These are phyloP conservation scores for Phytophthora quininea DNA, from an alignment of 352 stramenopile genomes.

Conservation along the genomic window DNA sequence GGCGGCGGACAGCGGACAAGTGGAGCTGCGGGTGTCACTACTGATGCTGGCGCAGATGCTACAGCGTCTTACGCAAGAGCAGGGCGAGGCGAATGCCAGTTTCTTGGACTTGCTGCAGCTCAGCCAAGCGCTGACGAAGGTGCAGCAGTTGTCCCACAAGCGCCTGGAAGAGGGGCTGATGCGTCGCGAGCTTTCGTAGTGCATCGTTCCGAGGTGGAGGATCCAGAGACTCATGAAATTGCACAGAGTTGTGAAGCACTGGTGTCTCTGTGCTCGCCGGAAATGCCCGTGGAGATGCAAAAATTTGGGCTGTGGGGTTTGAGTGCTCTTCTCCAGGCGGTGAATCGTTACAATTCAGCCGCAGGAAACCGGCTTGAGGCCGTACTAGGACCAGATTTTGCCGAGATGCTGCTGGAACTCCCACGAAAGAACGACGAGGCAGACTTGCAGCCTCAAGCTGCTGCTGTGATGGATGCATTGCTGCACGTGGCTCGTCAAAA, in stretches of 20 bases:
- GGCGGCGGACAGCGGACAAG: conserved; percentile 15
- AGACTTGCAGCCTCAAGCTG: conserved; percentile 52
- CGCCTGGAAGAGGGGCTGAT: conserved; percentile 20
- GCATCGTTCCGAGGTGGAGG: conserved; percentile 17
- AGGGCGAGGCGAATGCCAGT: conserved; percentile 34
- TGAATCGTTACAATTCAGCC: conserved; percentile 28
- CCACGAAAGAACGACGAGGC: conserved; percentile 31
- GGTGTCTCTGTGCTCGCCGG: conserved; percentile 52
- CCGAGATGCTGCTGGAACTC: conserved; percentile 44
- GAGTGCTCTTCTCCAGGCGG: conserved; percentile 36
- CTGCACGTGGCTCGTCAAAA: conserved; percentile 52
- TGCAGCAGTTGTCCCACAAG: conserved; percentile 27
- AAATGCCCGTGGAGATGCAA: conserved; percentile 60
- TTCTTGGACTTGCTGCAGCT: conserved; percentile 59
- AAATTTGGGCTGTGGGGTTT: conserved; percentile 51
- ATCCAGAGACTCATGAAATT: conserved; percentile 15
- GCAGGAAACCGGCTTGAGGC: conserved; percentile 36
- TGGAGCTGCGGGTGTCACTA: conserved; percentile 39
- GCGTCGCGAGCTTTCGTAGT: conserved; percentile 21
- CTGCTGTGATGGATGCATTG: conserved; percentile 48
- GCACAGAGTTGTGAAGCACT: conserved; percentile 38
- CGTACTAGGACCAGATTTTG: conserved; percentile 44
- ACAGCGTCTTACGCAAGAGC: conserved; percentile 37
- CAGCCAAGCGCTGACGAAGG: conserved; percentile 44
- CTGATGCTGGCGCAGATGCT: conserved; percentile 45